These are phyloP conservation scores for Hirschioporus abietinus DNA, from an alignment of 768 basidiomycete species.

Conservation along the genomic window DNA sequence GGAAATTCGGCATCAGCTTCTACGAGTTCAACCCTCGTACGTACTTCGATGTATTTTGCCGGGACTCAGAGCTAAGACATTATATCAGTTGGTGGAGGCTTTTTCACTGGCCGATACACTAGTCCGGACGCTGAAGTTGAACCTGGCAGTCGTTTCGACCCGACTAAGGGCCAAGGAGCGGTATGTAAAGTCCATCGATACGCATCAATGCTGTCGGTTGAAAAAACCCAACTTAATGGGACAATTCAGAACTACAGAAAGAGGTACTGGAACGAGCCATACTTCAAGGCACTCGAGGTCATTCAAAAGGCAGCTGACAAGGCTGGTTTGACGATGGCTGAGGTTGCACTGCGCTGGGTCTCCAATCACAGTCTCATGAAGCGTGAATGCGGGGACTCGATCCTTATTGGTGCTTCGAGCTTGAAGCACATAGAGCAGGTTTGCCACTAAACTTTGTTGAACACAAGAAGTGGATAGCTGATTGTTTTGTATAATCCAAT, in stretches of 20 bases:
- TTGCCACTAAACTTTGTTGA: not conserved
- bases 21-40: conserved; percentile 36
- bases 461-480: not conserved
- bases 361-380: conserved; percentile 43
- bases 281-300: conserved; percentile 43
- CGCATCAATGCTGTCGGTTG: not conserved
- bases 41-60: conserved; percentile 14
- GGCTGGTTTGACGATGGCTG: conserved; percentile 29
- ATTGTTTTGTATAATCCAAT: not conserved
- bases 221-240: not conserved
- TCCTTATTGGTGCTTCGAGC: conserved; percentile 62
- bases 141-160: conserved; percentile 54
- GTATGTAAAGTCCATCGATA: conserved; percentile 22
- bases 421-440: conserved; percentile 51
- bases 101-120: conserved; percentile 34
- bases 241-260: not conserved
- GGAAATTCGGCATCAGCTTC: conserved; percentile 36
- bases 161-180: conserved; percentile 38
- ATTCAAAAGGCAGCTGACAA: conserved; percentile 37
- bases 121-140: conserved; percentile 35
- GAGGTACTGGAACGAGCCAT: conserved; percentile 50
- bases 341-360: conserved; percentile 41
- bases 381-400: conserved; percentile 41
- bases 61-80: not conserved
- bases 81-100: conserved; percentile 31